Percentiles rank a stretch among this genome's conserved stretches.
phyloP scores from a whole-genome alignment of 1,284 basidiomycete species.

The Clitocybe nebularis region DNA sequence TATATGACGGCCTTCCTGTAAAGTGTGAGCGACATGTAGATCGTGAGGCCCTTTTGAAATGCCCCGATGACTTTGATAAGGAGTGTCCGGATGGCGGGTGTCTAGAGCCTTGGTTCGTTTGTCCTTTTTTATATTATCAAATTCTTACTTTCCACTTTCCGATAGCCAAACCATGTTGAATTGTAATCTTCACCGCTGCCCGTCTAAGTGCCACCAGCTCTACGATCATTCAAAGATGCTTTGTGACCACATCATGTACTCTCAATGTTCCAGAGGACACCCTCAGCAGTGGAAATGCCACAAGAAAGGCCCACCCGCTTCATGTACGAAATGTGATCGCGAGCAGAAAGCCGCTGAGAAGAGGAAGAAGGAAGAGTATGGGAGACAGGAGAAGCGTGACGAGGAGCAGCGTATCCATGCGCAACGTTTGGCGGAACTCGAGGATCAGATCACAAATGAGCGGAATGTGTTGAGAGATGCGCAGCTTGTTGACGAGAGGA shows the following conservation, averaged over 20 bases:
- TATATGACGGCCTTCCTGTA: constrained; percentile 59
- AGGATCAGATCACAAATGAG: constrained; percentile 27
- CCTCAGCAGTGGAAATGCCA: constrained; percentile 26
- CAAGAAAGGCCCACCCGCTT: constrained; percentile 19
- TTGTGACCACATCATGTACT: constrained; percentile 30
- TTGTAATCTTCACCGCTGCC: constrained; percentile 49
- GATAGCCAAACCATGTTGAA: constrained; percentile 24
- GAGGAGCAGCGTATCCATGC: constrained; percentile 28
- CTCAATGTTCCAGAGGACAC: constrained; percentile 34
- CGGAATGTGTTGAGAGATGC: constrained; percentile 20
- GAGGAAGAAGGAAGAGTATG: constrained; percentile 23
- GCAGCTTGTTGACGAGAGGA: constrained; percentile 24
- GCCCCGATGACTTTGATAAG: constrained; percentile 45
- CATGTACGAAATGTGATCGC: constrained; percentile 29
- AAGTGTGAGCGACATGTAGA: constrained; percentile 52
- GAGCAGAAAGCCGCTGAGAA: constrained; percentile 1
- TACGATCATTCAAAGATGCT: constrained; percentile 43
- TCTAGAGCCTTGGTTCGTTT: constrained; percentile 44
- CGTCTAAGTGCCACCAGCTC: constrained; percentile 52
- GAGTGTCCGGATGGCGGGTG: constrained; percentile 62
- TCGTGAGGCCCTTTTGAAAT: constrained; percentile 32
- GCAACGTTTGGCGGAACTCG: constrained; percentile 26
- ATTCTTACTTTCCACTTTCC: constrained; percentile 30
- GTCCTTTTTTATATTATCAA: not conserved
- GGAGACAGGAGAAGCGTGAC: constrained; percentile 33